These are phyloP conservation scores for Nemania sp. DNA, from an alignment of 2,329 filamentous ascomycete species.

Conservation along the genomic window DNA sequence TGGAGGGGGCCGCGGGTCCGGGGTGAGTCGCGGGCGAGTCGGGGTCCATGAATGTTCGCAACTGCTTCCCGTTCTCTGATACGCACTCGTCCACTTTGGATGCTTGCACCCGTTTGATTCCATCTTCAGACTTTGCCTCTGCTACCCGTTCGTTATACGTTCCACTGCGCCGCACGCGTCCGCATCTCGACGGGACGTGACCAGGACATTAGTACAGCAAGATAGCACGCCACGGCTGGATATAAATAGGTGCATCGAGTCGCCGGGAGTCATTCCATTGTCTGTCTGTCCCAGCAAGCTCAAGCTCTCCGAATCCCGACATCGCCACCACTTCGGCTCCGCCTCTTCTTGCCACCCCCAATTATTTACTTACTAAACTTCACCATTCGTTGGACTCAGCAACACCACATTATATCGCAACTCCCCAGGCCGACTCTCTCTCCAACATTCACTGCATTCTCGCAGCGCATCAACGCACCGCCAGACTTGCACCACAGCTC, in stretches of 20 bases:
- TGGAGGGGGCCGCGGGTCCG: too few relatives aligned
- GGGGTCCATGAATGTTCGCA: slow-evolving; percentile 12
- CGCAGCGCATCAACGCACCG: not conserved
- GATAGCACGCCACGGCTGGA: too few relatives aligned
- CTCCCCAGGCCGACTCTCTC: too few relatives aligned
- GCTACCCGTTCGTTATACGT: too few relatives aligned
- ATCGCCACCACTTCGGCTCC: not conserved
- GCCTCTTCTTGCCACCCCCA: not conserved
- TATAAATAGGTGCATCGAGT: slow-evolving; percentile 19
- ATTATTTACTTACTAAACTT: not conserved
- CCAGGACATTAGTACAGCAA: too few relatives aligned
- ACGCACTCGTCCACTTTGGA: slow-evolving; percentile 10
- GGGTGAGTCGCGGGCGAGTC: not conserved
- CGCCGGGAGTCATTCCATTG: slow-evolving; percentile 7
- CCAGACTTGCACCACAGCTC: not conserved
- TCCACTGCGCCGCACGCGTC: too few relatives aligned
- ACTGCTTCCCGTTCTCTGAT: slow-evolving; percentile 12
- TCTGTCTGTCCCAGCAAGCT: slow-evolving; percentile 1
- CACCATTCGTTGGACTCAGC: not conserved
- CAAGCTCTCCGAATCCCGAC: not conserved
- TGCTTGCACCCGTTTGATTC: too few relatives aligned
- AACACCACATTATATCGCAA: not conserved
- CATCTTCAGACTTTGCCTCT: too few relatives aligned
- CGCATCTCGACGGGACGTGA: too few relatives aligned
- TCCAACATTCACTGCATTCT: too few relatives aligned